These are phyloP conservation scores for Candida pseudofarinosa DNA, from an alignment of 805 yeast species.

Conservation along the genomic window DNA sequence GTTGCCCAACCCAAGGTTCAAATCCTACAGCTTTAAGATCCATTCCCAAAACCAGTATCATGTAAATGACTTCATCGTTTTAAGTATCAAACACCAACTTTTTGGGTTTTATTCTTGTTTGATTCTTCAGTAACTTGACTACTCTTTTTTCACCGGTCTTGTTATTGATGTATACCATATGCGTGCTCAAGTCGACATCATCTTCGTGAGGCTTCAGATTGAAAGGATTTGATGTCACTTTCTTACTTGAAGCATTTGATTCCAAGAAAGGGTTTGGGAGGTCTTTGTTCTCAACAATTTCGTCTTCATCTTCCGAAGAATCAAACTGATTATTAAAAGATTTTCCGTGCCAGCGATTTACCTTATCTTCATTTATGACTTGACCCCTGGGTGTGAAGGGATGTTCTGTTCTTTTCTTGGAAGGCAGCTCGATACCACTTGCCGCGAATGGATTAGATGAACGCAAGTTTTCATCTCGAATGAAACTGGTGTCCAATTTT, in stretches of 20 bases:
- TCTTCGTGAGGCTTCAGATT: neutral
- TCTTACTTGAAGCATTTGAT: neutral
- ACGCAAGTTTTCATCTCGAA: conserved; percentile 1
- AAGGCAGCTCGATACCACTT: neutral
- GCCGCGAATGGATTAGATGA: neutral
- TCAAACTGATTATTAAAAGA: conserved; percentile 25
- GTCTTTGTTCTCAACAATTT: conserved; percentile 2
- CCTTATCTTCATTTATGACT: conserved; percentile 28
- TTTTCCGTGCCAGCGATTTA: conserved; percentile 36
- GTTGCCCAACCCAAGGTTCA: neutral
- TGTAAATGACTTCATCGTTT: no score
- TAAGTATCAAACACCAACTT: conserved; percentile 25
- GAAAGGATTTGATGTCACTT: conserved; percentile 1
- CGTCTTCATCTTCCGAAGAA: conserved; percentile 25
- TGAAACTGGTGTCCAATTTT: conserved; percentile 6
- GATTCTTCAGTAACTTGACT: conserved; percentile 28
- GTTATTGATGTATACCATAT: conserved; percentile 28
- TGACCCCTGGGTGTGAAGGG: conserved; percentile 30
- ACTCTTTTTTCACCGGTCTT: conserved; percentile 34
- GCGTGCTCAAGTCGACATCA: conserved; percentile 17
- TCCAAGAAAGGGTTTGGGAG: conserved; percentile 4
- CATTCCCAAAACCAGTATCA: neutral
- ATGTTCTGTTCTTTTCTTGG: neutral
- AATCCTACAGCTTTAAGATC: neutral
- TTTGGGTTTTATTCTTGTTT: conserved; percentile 33